Percentiles rank a stretch among this genome's conserved stretches.
Evolutionary conservation across 2,329 filamentous ascomycete genomes (phyloP).

Genomic region (Capronia epimyces): DNA sequence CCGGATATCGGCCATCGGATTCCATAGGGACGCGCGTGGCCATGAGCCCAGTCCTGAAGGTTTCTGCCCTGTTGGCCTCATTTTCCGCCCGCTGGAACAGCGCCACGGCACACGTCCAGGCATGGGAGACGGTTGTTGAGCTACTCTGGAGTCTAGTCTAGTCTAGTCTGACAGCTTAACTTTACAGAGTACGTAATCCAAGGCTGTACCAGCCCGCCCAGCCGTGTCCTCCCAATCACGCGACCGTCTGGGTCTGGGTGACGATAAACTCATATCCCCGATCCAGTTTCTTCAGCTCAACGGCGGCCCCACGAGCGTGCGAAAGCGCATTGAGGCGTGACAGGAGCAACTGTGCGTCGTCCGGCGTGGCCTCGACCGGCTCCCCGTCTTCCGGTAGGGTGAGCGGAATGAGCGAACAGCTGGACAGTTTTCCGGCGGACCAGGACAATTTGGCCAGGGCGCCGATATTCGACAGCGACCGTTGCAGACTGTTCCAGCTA

Average conservation of each 20-base stretch:
- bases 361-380: background rate
- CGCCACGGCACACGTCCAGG: background rate
- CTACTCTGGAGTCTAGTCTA: constrained; percentile 5
- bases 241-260: background rate
- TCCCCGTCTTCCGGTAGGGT: constrained; percentile 4
- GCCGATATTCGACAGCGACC: constrained; percentile 5
- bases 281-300: constrained; percentile 3
- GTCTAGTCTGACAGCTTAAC: background rate
- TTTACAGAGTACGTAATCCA: background rate
- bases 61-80: constrained; percentile 8
- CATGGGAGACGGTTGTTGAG: constrained; percentile 5
- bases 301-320: background rate
- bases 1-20: background rate
- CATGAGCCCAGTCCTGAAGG: constrained; percentile 3
- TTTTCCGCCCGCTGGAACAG: constrained; percentile 5
- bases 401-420: constrained; percentile 5
- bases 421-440: background rate
- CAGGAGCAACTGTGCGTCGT: background rate
- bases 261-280: background rate
- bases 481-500: constrained; percentile 8
- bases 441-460: constrained; percentile 4
- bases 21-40: background rate
- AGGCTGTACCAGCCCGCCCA: no score
- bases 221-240: no score
- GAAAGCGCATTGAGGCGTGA: constrained; percentile 4